Conservation (phyloP, 495 filamentous ascomycete species). For the Talaromyces stipitatus region DNA sequence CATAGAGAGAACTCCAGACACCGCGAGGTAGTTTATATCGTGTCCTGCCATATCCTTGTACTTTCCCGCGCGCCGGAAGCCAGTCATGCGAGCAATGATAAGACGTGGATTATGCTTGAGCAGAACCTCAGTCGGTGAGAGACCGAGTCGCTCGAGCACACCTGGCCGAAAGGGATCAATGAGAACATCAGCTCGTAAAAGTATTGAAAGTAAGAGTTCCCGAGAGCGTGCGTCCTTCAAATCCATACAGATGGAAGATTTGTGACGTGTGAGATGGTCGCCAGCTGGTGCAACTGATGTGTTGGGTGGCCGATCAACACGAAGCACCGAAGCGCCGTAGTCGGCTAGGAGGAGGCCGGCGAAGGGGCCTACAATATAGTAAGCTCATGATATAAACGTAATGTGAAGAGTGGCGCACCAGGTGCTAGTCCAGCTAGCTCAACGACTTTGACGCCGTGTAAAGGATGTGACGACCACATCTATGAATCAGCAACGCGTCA, state of each 20-base stretch:
- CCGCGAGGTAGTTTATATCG: constrained; percentile 94
- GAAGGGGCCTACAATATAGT: constrained; percentile 59
- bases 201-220: constrained; percentile 56
- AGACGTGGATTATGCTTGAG: constrained; percentile 66
- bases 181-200: constrained; percentile 60
- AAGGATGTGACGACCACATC: constrained; percentile 32
- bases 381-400: not conserved
- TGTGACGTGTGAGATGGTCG: constrained; percentile 73
- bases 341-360: constrained; percentile 83
- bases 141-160: constrained; percentile 73
- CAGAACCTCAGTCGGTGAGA: constrained; percentile 55
- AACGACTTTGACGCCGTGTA: constrained; percentile 71
- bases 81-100: constrained; percentile 78
- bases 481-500: not conserved
- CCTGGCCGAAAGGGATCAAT: constrained; percentile 93
- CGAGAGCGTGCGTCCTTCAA: constrained; percentile 59
- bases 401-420: constrained; percentile 44
- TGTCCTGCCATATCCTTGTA: constrained; percentile 91
- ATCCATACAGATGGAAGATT: constrained; percentile 69
- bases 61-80: constrained; percentile 78
- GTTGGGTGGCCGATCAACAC: constrained; percentile 62
- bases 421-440: constrained; percentile 88
- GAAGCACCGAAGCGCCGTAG: constrained; percentile 79
- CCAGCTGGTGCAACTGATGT: constrained; percentile 19
- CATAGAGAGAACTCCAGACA: constrained; percentile 70